Evolutionary conservation across 2,329 filamentous ascomycete species (phyloP), one percentile per base, ranked within the genome.

Genomic region (Gnomoniopsis smithogilvyi): DNA sequence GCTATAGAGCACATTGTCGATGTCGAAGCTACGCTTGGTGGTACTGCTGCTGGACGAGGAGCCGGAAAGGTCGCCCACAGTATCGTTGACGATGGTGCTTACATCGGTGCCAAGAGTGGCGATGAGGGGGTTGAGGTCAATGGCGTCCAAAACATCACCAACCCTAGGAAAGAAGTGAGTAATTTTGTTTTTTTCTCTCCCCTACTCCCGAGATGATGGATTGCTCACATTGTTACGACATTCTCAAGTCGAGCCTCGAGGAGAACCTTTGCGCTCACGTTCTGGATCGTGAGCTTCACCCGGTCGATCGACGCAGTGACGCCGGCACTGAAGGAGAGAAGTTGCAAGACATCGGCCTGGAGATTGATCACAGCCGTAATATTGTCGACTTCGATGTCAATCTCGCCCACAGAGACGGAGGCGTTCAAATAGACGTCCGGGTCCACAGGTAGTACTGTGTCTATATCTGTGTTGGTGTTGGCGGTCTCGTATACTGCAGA

Each of bases 391-490:
- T 80, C 75, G 58, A 87, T 78, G 68, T 77, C 75, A 70, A 87
- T 86, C 66, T 82, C 78, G 62, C 81, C 80, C 8, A 87, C 81
- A 54, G 75, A 76, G 0, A 86, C 78, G 1, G 76, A 79, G 10
- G 84, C 84, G 64, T 86, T 86, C 55, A 87, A 78, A 63, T 80
- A 83, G 19, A 86, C 83, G 64, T 87, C 84, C 2, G 84, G 84
- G 49, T 78, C 74, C 1, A 76, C 71, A 22, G 74, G 68, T 1
- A 78, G 74, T 1, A 73, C 66, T 7, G 74, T 74, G 21, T 77
- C 76, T 50, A 77, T 78, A 17, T 50, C 52, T 1, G 72, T 66
- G 4, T 70, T 68, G 1, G 81, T 84, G 64, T 76, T 74, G 47
- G 73, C 78, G 0, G 83, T 86, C 64, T 82, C 80, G 69, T 85